phyloP scores from a whole-genome alignment of 129 eudicot genomes.

The Flaveria brownii region DNA sequence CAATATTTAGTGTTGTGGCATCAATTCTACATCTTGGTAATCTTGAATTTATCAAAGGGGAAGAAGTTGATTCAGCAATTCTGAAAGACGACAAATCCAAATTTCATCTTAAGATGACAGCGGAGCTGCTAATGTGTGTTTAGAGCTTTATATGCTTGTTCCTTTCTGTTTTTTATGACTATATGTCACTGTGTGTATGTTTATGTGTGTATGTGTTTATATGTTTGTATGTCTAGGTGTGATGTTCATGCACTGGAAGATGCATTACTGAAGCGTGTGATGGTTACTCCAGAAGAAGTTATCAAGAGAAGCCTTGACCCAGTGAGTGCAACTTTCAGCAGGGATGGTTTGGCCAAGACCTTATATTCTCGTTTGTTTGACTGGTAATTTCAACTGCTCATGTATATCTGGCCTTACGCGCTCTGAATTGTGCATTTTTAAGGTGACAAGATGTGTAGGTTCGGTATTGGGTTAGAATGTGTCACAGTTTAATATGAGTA shows the following conservation, averaged over 20 bases:
- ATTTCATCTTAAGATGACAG: conserved; percentile 83
- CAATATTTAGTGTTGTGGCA: conserved; percentile 94
- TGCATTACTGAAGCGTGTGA: conserved; percentile 90
- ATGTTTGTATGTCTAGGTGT: conserved; percentile 57
- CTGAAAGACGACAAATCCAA: conserved; percentile 80
- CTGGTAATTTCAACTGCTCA: conserved; percentile 49
- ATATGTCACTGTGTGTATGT: conserved; percentile 10
- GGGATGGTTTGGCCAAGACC: conserved; percentile 97
- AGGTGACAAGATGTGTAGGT: conserved; percentile 2
- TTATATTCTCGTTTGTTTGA: conserved; percentile 93
- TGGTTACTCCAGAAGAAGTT: conserved; percentile 99
- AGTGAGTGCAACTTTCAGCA: conserved; percentile 66
- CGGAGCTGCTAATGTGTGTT: conserved; percentile 85
- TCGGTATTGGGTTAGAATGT: background rate
- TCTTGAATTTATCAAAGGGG: conserved; percentile 79
- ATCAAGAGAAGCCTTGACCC: conserved; percentile 98
- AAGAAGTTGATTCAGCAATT: conserved; percentile 82
- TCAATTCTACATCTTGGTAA: conserved; percentile 98
- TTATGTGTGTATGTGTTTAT: conserved; percentile 3
- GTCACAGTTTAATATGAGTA: background rate
- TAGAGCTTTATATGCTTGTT: conserved; percentile 24
- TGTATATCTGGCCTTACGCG: conserved; percentile 15
- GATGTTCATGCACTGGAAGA: conserved; percentile 71
- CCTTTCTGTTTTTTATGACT: background rate
- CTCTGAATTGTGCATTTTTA: background rate